These are phyloP conservation scores for Rhizoclosmatium sp. DNA, from an alignment of 192 early-diverging fungal genomes.

Conservation along the genomic window DNA sequence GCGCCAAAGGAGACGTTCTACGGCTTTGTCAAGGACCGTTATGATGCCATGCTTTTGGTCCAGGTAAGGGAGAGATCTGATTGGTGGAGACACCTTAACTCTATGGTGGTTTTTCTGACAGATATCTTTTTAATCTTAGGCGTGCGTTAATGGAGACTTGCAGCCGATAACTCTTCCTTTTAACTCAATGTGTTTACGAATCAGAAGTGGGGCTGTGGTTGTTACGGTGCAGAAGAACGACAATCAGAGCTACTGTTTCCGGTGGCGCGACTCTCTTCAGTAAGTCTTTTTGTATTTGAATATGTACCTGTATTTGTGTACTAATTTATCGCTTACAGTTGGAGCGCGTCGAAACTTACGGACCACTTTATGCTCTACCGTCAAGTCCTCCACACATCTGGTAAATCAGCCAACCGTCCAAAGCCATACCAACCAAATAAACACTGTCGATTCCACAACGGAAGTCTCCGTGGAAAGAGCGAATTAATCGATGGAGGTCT, in stretches of 20 bases:
- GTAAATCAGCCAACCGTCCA: not conserved
- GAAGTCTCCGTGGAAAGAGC: not conserved
- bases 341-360: slow-evolving; percentile 1
- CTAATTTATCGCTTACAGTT: not conserved
- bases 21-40: slow-evolving; percentile 19
- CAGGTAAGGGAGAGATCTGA: not conserved
- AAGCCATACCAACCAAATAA: not conserved
- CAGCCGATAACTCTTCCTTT: not conserved
- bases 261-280: not conserved
- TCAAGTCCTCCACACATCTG: not conserved
- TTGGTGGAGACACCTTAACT: not conserved
- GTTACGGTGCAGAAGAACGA: slow-evolving; percentile 12
- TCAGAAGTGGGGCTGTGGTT: not conserved
- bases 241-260: not conserved
- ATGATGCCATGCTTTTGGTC: slow-evolving; percentile 13
- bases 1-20: slow-evolving; percentile 11
- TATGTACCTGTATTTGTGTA: no score
- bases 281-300: no score
- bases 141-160: not conserved
- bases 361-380: slow-evolving; percentile 6
- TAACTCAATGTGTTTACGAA: not conserved
- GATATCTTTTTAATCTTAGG: not conserved
- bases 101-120: not conserved
- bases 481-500: not conserved
- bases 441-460: slow-evolving; percentile 1